Evolutionary conservation across 352 stramenopile species (phyloP).

Genomic region (Phytophthora chlamydospora): DNA sequence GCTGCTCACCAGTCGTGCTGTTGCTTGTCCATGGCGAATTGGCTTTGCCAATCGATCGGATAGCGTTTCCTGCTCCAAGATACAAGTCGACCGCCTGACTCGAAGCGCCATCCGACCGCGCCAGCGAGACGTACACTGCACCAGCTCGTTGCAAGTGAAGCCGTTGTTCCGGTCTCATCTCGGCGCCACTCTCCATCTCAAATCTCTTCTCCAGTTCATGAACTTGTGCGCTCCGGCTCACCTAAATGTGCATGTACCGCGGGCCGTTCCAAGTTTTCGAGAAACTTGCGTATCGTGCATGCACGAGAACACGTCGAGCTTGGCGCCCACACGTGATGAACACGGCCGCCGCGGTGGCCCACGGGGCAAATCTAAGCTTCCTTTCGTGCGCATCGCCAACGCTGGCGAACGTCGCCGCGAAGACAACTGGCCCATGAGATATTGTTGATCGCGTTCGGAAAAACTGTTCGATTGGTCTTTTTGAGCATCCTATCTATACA

Average conservation of each 20-base stretch:
- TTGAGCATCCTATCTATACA: conserved; percentile 40
- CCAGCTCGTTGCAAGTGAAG: background rate
- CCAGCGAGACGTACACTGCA: too few species aligned
- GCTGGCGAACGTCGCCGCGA: background rate
- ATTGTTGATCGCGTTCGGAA: conserved; percentile 3
- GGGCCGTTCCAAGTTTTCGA: too few species aligned
- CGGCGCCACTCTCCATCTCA: conserved; percentile 5
- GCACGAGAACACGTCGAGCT: conserved; percentile 5
- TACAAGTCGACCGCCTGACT: conserved; percentile 19
- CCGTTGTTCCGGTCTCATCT: conserved; percentile 6
- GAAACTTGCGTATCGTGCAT: conserved; percentile 4
- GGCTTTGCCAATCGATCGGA: conserved; percentile 5
- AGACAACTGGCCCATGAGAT: conserved; percentile 11
- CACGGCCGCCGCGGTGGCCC: background rate
- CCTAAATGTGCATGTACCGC: conserved; percentile 1
- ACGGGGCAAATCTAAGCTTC: conserved; percentile 17
- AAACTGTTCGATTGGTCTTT: conserved; percentile 20
- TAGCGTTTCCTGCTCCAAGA: conserved; percentile 8
- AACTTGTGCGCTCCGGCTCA: conserved; percentile 20
- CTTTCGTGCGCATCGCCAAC: conserved; percentile 1
- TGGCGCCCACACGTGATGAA: background rate
- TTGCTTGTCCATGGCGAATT: background rate
- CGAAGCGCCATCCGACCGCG: too few species aligned
- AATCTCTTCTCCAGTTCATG: conserved; percentile 12
- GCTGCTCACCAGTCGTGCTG: background rate